Conservation (phyloP, 1,284 basidiomycete species). For the Ceraceosorus guamensis region DNA sequence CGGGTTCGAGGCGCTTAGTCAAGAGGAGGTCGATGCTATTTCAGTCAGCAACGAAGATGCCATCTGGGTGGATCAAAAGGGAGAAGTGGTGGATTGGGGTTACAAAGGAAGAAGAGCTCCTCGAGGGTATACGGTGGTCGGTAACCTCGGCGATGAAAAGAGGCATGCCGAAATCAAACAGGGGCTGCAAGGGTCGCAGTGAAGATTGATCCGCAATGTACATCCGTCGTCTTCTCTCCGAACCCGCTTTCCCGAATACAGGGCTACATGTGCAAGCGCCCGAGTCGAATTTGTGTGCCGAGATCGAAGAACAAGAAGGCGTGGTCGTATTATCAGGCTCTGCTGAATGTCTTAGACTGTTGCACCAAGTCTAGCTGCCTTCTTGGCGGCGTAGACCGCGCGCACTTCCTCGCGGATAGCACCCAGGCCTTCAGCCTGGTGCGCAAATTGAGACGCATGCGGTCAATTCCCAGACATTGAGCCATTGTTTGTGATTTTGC, state of each 20-base stretch:
- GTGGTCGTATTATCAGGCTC: too few species aligned
- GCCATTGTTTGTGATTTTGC: background rate
- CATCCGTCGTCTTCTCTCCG: too few species aligned
- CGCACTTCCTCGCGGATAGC: conserved; percentile 20
- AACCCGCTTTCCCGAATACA: too few species aligned
- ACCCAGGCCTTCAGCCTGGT: conserved; percentile 19
- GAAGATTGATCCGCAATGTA: too few species aligned
- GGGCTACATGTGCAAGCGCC: too few species aligned
- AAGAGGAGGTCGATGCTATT: conserved; percentile 17
- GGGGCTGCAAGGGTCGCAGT: too few species aligned
- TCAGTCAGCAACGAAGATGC: conserved; percentile 23
- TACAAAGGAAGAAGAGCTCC: conserved; percentile 39
- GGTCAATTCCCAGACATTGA: background rate
- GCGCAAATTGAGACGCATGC: background rate
- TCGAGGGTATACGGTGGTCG: conserved; percentile 41
- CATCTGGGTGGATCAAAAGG: conserved; percentile 40
- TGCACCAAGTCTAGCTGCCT: conserved; percentile 1
- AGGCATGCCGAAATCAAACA: background rate
- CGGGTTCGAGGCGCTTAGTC: conserved; percentile 11
- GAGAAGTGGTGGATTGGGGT: conserved; percentile 45
- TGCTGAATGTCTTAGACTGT: too few species aligned
- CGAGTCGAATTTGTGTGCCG: too few species aligned
- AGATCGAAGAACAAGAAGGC: too few species aligned
- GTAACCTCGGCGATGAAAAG: conserved; percentile 24
- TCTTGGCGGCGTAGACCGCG: conserved; percentile 24